Evolutionary conservation across 768 basidiomycete genomes (phyloP).

Genomic region (Agaricus sinodeliciosus): DNA sequence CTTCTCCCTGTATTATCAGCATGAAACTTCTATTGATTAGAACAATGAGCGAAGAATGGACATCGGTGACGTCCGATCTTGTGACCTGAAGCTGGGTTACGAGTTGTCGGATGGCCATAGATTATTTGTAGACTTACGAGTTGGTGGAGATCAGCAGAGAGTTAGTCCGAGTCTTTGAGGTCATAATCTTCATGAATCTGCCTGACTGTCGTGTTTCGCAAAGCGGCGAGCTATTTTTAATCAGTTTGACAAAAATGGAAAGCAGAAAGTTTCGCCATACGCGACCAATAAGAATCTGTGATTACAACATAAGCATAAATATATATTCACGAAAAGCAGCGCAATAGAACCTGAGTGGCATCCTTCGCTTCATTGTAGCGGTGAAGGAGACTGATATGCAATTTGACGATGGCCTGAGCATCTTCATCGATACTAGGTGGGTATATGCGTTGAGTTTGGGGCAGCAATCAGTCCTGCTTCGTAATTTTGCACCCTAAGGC

Average conservation of each 20-base stretch:
- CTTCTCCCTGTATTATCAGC: no score
- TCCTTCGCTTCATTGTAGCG: constrained; percentile 80
- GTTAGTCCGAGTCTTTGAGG: constrained; percentile 50
- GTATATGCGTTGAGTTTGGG: not conserved
- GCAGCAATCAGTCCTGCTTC: not conserved
- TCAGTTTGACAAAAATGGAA: constrained; percentile 3
- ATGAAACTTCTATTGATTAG: no score
- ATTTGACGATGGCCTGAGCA: constrained; percentile 40
- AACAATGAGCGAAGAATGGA: no score
- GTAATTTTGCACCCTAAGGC: constrained; percentile 19
- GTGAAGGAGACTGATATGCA: constrained; percentile 68
- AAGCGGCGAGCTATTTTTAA: constrained; percentile 54
- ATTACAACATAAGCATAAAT: not conserved
- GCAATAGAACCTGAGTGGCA: constrained; percentile 58
- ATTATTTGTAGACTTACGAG: not conserved
- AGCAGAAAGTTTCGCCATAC: constrained; percentile 27
- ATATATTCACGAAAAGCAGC: not conserved
- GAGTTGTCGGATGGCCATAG: no score
- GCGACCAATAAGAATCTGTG: constrained; percentile 72
- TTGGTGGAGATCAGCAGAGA: not conserved
- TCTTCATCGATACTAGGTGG: constrained; percentile 17
- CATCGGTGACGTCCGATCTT: no score
- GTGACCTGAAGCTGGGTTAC: no score
- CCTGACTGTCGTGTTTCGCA: constrained; percentile 63
- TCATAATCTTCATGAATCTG: constrained; percentile 72